phyloP scores from a whole-genome alignment of 805 yeast genomes.

The Wickerhamiella sorbophila region DNA sequence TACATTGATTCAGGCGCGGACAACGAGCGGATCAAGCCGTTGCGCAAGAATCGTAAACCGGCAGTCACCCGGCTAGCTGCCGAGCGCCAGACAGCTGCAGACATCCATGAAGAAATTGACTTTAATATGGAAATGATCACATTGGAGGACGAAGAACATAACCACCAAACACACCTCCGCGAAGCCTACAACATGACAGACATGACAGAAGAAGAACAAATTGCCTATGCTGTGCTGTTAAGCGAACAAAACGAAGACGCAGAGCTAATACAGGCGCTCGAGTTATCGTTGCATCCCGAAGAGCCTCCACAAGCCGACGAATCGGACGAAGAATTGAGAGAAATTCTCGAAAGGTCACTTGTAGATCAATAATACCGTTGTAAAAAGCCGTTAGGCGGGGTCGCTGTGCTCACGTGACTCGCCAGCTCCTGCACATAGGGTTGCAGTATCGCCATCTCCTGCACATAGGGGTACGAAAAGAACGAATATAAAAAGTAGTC shows the following conservation, averaged over 20 bases:
- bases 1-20: slow-evolving; percentile 21
- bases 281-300: slow-evolving; percentile 10
- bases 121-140: slow-evolving; percentile 16
- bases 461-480: slow-evolving; percentile 7
- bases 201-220: slow-evolving; percentile 22
- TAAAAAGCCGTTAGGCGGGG: no score
- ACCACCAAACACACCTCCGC: slow-evolving; percentile 8
- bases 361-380: not conserved
- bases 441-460: slow-evolving; percentile 6
- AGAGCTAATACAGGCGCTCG: slow-evolving; percentile 18
- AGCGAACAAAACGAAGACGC: slow-evolving; percentile 16
- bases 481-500: not conserved
- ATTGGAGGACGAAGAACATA: slow-evolving; percentile 15
- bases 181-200: slow-evolving; percentile 11
- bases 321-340: slow-evolving; percentile 10
- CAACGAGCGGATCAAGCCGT: not conserved
- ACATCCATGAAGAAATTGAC: slow-evolving; percentile 16
- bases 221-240: slow-evolving; percentile 22
- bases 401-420: not conserved
- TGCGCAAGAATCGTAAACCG: not conserved
- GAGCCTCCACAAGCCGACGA: not conserved
- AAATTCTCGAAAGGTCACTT: slow-evolving; percentile 1
- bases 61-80: not conserved
- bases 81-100: slow-evolving; percentile 3
- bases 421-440: slow-evolving; percentile 8